Base-by-base conservation (phyloP, 202 grass and related monocot genomes). In the Carex sylvatica region DNA sequence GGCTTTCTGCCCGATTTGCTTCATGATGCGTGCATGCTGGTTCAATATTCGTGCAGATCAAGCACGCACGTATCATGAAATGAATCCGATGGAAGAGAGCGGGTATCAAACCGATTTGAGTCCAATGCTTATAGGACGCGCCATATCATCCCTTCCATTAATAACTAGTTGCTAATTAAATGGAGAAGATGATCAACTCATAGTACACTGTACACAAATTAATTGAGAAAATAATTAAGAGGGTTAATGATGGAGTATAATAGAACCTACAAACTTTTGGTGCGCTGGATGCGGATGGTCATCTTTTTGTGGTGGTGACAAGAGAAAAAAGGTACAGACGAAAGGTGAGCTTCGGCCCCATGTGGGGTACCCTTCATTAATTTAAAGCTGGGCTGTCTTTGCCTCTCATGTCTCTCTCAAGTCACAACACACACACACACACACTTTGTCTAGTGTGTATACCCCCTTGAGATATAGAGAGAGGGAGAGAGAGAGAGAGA, bases 271-370 rank as follows among this genome's bases (percentile, higher is more conserved):
- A 75, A 33, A 55, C 24, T 63, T 82, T 49, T 74, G 60, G 44
- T 67, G 80, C 78, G 73, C 79, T 60, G 86, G 80, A 78, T 74
- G 82, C 69, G 79, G 68, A 86, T 86, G 71, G 81, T 53, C 81
- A 86, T 89, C 76, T 79, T 24, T 53, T 20, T 18, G 51, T 87
- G 86, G 87, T 92, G 78, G 74, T 88, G 74, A 88, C 63, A 80
- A 70, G 68, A 81, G 70, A 28, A 44, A 88, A 89, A 75, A 69
- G 77, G 31, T 14, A 1, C 5, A 18, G 24, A 52, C 11, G 82
- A 73, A 88, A 89, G 22, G 47, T 81, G 36, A 69, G 84, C 40
- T 64, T 80, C 63, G 84, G 52, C 33, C 64, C 75, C 84, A 74
- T n/a, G 53, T 86, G 26, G 31, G 53, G 19, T 22, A 44, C 12